These are phyloP conservation scores for Boletus tylopilopsis DNA, from an alignment of 768 basidiomycete species.

Conservation along the genomic window DNA sequence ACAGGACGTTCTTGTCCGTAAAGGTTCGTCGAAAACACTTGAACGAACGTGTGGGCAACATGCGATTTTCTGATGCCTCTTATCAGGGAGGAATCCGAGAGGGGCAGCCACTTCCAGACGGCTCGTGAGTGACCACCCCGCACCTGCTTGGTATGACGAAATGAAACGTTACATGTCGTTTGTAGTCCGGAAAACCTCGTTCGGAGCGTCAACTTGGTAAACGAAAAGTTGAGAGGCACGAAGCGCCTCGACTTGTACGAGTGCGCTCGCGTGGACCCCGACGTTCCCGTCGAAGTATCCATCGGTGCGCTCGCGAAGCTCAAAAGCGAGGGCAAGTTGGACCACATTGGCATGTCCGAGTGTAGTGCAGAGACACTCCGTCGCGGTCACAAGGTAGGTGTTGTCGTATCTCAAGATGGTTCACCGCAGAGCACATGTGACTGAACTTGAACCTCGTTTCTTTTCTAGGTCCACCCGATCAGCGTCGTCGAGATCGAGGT, in stretches of 20 bases:
- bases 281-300: conserved; percentile 42
- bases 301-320: conserved; percentile 41
- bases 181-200: conserved; percentile 38
- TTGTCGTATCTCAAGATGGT: too few species aligned
- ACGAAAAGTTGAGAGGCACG: conserved; percentile 43
- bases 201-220: conserved; percentile 42
- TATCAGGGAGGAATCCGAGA: not conserved
- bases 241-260: conserved; percentile 61
- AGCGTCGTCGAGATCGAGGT: conserved; percentile 65
- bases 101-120: not conserved
- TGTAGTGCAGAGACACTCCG: conserved; percentile 44
- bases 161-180: too few species aligned
- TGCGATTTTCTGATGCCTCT: not conserved
- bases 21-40: conserved; percentile 22
- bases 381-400: conserved; percentile 30
- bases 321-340: conserved; percentile 26
- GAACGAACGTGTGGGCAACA: not conserved
- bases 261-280: conserved; percentile 44
- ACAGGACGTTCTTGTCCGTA: conserved; percentile 31
- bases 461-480: conserved; percentile 46
- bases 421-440: not conserved
- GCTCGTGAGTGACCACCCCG: not conserved
- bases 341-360: conserved; percentile 58
- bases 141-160: not conserved
- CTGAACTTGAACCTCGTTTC: too few species aligned